Conservation (phyloP, 352 stramenopile genomes). For the Pythium chondricola region DNA sequence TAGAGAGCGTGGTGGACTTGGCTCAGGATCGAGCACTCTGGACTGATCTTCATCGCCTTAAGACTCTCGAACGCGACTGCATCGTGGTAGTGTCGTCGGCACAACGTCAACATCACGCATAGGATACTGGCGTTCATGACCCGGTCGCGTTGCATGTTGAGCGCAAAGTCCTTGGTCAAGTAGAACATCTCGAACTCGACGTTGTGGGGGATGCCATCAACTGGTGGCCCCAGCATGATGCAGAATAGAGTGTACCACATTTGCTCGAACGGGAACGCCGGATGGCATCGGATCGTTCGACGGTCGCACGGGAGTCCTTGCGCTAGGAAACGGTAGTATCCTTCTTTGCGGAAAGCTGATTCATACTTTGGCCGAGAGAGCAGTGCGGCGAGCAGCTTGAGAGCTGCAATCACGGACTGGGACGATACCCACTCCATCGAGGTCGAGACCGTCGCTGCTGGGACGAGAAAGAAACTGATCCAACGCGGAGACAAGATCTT, state of each 20-base stretch:
- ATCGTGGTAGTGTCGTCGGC: slow-evolving; percentile 57
- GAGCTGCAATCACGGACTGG: slow-evolving; percentile 42
- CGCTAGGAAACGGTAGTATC: slow-evolving; percentile 59
- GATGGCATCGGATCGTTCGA: not conserved
- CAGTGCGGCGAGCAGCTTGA: slow-evolving; percentile 44
- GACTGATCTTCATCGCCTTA: slow-evolving; percentile 8
- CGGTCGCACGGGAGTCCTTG: slow-evolving; percentile 51
- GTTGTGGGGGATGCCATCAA: slow-evolving; percentile 53
- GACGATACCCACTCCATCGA: slow-evolving; percentile 27
- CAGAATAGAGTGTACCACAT: slow-evolving; percentile 71
- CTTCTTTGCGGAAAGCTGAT: slow-evolving; percentile 49
- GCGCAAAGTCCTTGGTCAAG: slow-evolving; percentile 59
- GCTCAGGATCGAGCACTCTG: slow-evolving; percentile 12
- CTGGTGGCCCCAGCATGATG: slow-evolving; percentile 47
- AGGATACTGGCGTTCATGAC: slow-evolving; percentile 47
- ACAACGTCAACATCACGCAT: slow-evolving; percentile 41
- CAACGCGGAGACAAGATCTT: slow-evolving; percentile 54
- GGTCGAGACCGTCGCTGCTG: slow-evolving; percentile 6
- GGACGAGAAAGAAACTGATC: slow-evolving; percentile 64
- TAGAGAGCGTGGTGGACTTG: slow-evolving; percentile 18
- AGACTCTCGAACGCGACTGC: slow-evolving; percentile 25
- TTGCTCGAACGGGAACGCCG: slow-evolving; percentile 50
- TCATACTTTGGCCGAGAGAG: slow-evolving; percentile 46
- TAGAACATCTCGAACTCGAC: slow-evolving; percentile 62
- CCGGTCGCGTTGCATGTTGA: slow-evolving; percentile 51